phyloP scores from a whole-genome alignment of 108 stramenopile species.

The Nannochloropsis salina region DNA sequence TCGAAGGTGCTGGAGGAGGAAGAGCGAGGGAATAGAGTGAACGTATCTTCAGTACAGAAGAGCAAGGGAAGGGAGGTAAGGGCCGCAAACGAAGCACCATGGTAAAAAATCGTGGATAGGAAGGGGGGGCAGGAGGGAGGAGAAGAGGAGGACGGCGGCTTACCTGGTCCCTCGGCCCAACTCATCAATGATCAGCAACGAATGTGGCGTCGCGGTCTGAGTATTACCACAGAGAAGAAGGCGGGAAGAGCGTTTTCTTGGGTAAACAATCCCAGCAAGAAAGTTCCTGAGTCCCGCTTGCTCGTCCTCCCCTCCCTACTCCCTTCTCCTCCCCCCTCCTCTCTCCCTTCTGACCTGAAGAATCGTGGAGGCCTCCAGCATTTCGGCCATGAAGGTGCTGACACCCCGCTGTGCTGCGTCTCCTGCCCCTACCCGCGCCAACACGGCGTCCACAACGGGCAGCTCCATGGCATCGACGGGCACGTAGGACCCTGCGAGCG shows the following conservation, averaged over 20 bases:
- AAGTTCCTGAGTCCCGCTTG: not conserved
- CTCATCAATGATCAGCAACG: slow-evolving; percentile 96
- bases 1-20: slow-evolving; percentile 78
- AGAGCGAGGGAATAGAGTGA: too few species aligned
- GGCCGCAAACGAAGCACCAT: too few species aligned
- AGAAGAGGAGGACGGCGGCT: not conserved
- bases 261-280: too few species aligned
- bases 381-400: slow-evolving; percentile 99
- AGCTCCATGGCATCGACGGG: slow-evolving; percentile 60
- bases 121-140: too few species aligned
- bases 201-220: slow-evolving; percentile 71
- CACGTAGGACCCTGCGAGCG: slow-evolving; percentile 1
- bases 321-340: not conserved
- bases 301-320: not conserved
- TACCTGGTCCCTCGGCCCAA: slow-evolving; percentile 73
- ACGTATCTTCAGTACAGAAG: too few species aligned
- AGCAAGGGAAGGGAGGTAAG: too few species aligned
- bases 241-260: too few species aligned
- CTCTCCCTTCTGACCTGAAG: slow-evolving; percentile 31
- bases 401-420: slow-evolving; percentile 88
- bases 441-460: slow-evolving; percentile 79
- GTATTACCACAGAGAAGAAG: too few species aligned
- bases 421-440: slow-evolving; percentile 89
- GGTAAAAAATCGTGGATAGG: too few species aligned
- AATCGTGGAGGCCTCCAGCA: slow-evolving; percentile 91